Evolutionary conservation across 352 stramenopile species (phyloP), one percentile per base, ranked within the genome.

Genomic region (Phytophthora citrophthora): DNA sequence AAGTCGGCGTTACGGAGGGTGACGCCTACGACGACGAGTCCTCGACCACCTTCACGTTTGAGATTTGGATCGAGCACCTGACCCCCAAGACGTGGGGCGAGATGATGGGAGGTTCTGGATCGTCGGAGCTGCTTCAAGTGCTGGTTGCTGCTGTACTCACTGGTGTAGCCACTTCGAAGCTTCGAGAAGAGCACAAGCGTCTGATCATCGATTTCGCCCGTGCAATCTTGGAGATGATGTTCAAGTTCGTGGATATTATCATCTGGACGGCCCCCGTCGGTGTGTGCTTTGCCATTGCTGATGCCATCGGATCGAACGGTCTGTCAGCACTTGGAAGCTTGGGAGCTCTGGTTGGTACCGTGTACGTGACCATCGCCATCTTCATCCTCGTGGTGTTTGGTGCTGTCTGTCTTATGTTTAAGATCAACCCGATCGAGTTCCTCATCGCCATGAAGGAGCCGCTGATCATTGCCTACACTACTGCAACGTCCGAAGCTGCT

Each of bases 181-280:
- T 83, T 0, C 24, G 68, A 0, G 64, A 70, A 0, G 23, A 83
- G 40, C 69, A 64, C 60, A 89, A 89, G 61, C 23, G 46, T 0
- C 36, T 81, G 24, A 81, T 88, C 47, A 55, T 89, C n/a, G 55
- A 81, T 1, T 72, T 79, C 11, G 34, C 74, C 0, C 64, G 67
- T 3, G 76, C 79, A 0, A 67, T 89, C 3, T 74, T 89, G 18
- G 73, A 84, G 57, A 83, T 86, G 71, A 86, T 86, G 76, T 89
- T 89, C 61, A 86, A 83, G 54, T 85, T 89, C 48, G 77, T 86
- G 5, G 72, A 84, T 53, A 86, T 89, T 60, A 68, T 89, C 44
- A 85, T 89, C 53, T 89, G 79, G 79, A 80, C 77, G 2, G 76
- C 79, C 3, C 77, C 79, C 5, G 54, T 89, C 18, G 77, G 79